Evolutionary conservation across 352 stramenopile species (phyloP).

Genomic region (Phytophthora nicotianae): DNA sequence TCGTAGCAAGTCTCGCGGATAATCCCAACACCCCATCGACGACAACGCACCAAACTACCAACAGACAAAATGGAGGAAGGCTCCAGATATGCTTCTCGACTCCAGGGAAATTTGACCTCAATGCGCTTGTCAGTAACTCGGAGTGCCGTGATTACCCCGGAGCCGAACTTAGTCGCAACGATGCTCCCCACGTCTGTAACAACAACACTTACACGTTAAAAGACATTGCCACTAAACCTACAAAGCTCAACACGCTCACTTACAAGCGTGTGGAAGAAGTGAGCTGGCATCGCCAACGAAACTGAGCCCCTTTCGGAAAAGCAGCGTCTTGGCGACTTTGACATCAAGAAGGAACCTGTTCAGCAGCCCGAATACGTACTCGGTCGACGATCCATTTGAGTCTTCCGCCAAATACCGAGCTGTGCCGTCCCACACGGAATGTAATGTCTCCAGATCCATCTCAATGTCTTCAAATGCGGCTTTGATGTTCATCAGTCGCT

Average conservation of each 20-base stretch:
- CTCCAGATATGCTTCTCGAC: conserved; percentile 55
- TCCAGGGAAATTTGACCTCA: conserved; percentile 80
- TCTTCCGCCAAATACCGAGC: conserved; percentile 77
- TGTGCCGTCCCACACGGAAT: conserved; percentile 63
- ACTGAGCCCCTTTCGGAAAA: conserved; percentile 61
- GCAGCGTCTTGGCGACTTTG: conserved; percentile 67
- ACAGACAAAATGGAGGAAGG: conserved; percentile 52
- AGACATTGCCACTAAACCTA: not conserved
- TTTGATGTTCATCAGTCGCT: conserved; percentile 59
- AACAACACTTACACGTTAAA: not conserved
- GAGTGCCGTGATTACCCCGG: conserved; percentile 68
- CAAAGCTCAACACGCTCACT: conserved; percentile 17
- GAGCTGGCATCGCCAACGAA: conserved; percentile 43
- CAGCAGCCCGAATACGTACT: conserved; percentile 72
- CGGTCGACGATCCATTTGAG: conserved; percentile 54
- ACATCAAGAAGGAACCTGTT: conserved; percentile 82
- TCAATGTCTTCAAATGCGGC: conserved; percentile 62
- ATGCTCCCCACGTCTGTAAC: conserved; percentile 61
- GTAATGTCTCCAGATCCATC: conserved; percentile 65
- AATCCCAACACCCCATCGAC: conserved; percentile 61
- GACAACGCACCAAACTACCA: conserved; percentile 57
- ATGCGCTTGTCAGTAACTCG: conserved; percentile 56
- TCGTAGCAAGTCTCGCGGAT: conserved; percentile 68
- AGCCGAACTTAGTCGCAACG: conserved; percentile 64
- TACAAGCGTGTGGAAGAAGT: conserved; percentile 53